Base-by-base conservation (phyloP, 2,329 filamentous ascomycete species). In the Aspergillus ibericus region DNA sequence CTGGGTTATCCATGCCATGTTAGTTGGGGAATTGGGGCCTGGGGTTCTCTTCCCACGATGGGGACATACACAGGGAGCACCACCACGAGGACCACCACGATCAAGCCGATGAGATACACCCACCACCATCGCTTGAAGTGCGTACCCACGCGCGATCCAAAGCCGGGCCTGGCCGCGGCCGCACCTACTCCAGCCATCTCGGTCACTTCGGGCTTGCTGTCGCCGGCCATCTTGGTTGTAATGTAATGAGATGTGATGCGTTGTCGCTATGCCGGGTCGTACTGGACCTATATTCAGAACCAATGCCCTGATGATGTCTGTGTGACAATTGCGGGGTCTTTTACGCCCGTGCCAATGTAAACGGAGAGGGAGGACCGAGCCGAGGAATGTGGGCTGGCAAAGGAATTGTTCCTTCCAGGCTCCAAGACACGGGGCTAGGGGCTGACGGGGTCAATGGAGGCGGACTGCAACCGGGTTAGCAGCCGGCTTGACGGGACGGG, bases 51-150 rank as follows among this genome's bases (percentile, higher is more conserved):
- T n/a, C 48, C 18, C 32, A 12, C 15, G 27, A 35, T 12, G 18
- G 35, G 38, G 1, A 76, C 82, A 76, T 78, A 85, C 83, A 88
- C 71, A 36, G 82, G 83, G 34, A 88, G 70, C 2, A 81, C 70
- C 52, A 87, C 71, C 18, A 86, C 76, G 44, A 88, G 71, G 25
- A 83, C 74, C 25, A 81, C 67, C n/a, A 79, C 66, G 55, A 80
- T 75, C 61, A 86, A 75, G 8, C 81, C 69, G 49, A 85, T 76
- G 32, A 85, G 56, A 66, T 83, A 75, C 35, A 78, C 57, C 83
- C 83, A 85, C 83, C 83, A 85, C 64, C 77, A 84, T 56, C 74
- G 74, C 69, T 74, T 77, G 54, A 66, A 76, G 56, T 78, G 72
- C 8, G 71, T 66, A 6, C 56, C 65, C 5, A 73, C 40, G 8